A percentile compares a stretch with the other conserved stretches of the same genome.
These are phyloP conservation scores for Talaromyces amestolkiae DNA, from an alignment of 2,329 filamentous ascomycete genomes.

Conservation along the genomic window DNA sequence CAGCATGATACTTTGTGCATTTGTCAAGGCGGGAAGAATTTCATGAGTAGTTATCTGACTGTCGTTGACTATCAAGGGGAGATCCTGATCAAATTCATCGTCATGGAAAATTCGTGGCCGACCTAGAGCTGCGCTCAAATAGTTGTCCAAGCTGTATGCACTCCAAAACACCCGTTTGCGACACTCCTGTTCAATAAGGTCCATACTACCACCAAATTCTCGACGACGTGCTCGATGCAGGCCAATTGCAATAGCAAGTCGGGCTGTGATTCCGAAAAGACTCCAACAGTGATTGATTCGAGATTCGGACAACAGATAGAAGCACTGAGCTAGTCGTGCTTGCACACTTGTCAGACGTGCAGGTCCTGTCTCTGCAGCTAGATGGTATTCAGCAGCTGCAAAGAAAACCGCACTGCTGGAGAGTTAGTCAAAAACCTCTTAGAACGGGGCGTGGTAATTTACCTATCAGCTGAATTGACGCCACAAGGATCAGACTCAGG, in stretches of 20 bases:
- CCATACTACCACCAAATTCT: not conserved
- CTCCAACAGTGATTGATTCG: conserved; percentile 39
- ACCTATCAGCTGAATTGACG: not conserved
- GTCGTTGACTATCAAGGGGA: not conserved
- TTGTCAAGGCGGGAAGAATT: not conserved
- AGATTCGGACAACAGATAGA: conserved; percentile 28
- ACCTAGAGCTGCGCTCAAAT: not conserved
- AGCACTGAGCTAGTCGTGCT: conserved; percentile 32
- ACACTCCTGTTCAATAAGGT: not conserved
- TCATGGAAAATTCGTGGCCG: not conserved
- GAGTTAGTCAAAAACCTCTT: not conserved
- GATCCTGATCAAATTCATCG: not conserved
- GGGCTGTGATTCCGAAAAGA: conserved; percentile 34
- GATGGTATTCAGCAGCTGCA: conserved; percentile 30
- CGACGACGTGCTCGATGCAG: conserved; percentile 26
- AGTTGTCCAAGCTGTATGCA: not conserved
- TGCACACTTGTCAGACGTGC: conserved; percentile 39
- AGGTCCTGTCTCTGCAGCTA: conserved; percentile 33
- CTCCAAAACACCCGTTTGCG: not conserved
- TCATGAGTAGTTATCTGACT: not conserved
- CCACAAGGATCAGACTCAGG: not conserved
- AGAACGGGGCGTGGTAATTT: not conserved
- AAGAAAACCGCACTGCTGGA: conserved; percentile 24
- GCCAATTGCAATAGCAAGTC: conserved; percentile 35
- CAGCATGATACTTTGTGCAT: not conserved